Evolutionary conservation across 1,284 basidiomycete species (phyloP).

Genomic region (Cerioporus squamosus): DNA sequence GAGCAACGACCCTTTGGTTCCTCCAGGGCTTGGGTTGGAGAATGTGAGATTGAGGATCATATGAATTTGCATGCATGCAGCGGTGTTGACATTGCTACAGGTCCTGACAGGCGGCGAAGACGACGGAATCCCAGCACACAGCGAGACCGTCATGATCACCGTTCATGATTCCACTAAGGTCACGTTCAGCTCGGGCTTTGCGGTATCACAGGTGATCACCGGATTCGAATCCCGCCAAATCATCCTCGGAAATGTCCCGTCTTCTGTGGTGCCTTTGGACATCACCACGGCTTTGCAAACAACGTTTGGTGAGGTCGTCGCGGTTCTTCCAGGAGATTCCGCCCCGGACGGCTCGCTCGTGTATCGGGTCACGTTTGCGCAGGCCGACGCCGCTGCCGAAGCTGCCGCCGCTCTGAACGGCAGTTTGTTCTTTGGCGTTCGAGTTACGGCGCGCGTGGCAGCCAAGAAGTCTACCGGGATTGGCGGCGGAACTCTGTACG

Average conservation of each 20-base stretch:
- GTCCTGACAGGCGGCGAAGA: neutral
- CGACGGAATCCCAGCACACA: neutral
- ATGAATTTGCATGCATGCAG: neutral
- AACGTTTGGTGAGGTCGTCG: constrained; percentile 50
- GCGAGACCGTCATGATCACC: constrained; percentile 18
- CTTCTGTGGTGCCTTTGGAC: constrained; percentile 5
- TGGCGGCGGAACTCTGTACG: constrained; percentile 44
- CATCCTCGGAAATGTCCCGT: constrained; percentile 39
- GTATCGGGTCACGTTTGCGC: constrained; percentile 50
- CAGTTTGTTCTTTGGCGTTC: constrained; percentile 38
- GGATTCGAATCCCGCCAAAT: constrained; percentile 50
- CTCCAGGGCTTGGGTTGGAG: constrained; percentile 34
- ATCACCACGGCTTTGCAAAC: constrained; percentile 24
- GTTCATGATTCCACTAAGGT: constrained; percentile 37
- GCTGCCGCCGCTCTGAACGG: constrained; percentile 56
- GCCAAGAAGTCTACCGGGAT: constrained; percentile 37
- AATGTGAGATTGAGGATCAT: constrained; percentile 13
- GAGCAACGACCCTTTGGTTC: constrained; percentile 23
- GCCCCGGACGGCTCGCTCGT: neutral
- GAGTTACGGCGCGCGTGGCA: constrained; percentile 46
- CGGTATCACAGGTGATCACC: constrained; percentile 41
- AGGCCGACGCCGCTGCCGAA: constrained; percentile 48
- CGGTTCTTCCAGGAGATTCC: constrained; percentile 38
- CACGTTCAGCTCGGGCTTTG: constrained; percentile 44
- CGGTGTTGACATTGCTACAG: neutral